Conservation (phyloP, 106 monocot genomes). For the Posidonia australis region DNA sequence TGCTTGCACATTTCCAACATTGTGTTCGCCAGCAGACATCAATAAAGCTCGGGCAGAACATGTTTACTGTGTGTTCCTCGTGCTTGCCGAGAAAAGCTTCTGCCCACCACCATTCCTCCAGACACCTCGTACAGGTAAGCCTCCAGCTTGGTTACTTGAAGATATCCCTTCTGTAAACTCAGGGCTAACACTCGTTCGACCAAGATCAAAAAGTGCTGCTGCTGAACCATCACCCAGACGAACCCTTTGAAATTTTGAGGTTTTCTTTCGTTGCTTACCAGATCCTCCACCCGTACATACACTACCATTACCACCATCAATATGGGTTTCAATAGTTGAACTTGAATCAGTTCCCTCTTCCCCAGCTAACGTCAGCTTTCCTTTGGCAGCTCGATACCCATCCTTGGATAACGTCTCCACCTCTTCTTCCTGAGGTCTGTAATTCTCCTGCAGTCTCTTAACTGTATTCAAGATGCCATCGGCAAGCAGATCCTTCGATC, state of each 20-base stretch:
- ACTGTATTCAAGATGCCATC: conserved; percentile 48
- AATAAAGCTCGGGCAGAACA: no score
- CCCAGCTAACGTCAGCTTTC: conserved; percentile 2
- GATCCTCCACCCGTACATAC: conserved; percentile 10
- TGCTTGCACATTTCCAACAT: no score
- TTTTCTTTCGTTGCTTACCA: conserved; percentile 37
- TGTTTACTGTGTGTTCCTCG: background rate
- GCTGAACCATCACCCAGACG: conserved; percentile 57
- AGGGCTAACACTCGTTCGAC: conserved; percentile 9
- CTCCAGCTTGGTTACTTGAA: background rate
- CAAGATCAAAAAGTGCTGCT: conserved; percentile 26
- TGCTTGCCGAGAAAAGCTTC: conserved; percentile 21
- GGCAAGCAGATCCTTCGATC: conserved; percentile 23
- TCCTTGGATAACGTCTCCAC: conserved; percentile 70
- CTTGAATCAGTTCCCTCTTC: background rate
- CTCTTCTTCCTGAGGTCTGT: conserved; percentile 27
- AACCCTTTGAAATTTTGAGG: conserved; percentile 57
- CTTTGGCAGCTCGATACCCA: conserved; percentile 51
- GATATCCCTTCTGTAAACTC: background rate
- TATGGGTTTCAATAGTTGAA: background rate
- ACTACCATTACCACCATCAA: background rate
- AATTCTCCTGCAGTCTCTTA: conserved; percentile 43
- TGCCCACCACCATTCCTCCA: conserved; percentile 67
- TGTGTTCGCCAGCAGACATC: background rate
- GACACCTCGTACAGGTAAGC: conserved; percentile 38